Conservation (phyloP, 371 early-diverging fungal genomes). For the Mucor lusitanicus region DNA sequence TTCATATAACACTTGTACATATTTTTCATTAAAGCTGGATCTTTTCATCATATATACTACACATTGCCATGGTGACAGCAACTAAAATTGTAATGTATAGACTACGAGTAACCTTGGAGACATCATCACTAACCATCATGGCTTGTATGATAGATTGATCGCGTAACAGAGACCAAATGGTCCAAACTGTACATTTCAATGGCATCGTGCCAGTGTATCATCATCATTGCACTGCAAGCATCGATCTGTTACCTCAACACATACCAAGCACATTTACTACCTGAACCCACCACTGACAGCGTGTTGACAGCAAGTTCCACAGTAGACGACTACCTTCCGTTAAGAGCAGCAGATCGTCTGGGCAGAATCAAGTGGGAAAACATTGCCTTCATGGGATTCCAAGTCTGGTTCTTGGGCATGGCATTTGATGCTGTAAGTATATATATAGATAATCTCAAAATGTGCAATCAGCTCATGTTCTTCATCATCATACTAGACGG, state of each 20-base stretch:
- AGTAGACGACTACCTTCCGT: conserved; percentile 2
- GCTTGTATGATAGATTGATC: conserved; percentile 8
- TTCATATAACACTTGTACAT: neutral
- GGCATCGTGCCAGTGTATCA: conserved; percentile 25
- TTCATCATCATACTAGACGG: conserved; percentile 29
- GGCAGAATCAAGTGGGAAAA: conserved; percentile 35
- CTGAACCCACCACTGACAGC: conserved; percentile 13
- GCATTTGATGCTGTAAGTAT: conserved; percentile 47
- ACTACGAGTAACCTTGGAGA: neutral
- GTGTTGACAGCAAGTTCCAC: conserved; percentile 13
- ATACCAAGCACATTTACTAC: conserved; percentile 18
- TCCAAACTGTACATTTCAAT: conserved; percentile 28
- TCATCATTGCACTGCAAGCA: conserved; percentile 24
- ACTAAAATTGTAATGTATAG: conserved; percentile 29
- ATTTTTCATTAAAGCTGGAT: neutral
- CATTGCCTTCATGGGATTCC: conserved; percentile 33
- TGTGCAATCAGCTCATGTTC: neutral
- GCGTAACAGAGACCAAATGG: conserved; percentile 33
- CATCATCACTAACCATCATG: neutral
- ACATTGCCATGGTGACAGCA: conserved; percentile 25
- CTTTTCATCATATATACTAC: neutral
- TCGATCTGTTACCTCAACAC: conserved; percentile 25
- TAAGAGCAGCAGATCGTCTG: conserved; percentile 20
- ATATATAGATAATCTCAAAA: neutral
- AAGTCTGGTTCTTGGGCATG: conserved; percentile 32